Evolutionary conservation across 2,329 filamentous ascomycete species (phyloP).

Genomic region (Rachicladosporium sp.): DNA sequence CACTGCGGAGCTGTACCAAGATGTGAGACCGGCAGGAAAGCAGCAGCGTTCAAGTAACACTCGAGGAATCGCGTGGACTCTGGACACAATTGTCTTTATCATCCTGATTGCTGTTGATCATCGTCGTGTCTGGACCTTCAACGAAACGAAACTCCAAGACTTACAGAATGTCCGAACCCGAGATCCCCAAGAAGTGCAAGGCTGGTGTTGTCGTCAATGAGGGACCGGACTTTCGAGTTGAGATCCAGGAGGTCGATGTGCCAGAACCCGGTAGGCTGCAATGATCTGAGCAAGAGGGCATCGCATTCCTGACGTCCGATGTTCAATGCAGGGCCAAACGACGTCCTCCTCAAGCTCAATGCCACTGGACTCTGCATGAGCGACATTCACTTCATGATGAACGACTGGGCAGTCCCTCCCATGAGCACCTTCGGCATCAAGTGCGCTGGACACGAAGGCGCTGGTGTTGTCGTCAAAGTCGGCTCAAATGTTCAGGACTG

Average conservation of each 20-base stretch:
- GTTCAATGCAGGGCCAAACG: constrained; percentile 33
- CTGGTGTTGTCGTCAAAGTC: constrained; percentile 43
- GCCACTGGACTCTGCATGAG: constrained; percentile 46
- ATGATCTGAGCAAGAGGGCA: too few species aligned
- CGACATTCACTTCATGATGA: constrained; percentile 46
- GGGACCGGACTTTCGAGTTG: constrained; percentile 37
- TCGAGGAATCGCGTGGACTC: too few species aligned
- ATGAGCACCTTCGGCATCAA: constrained; percentile 29
- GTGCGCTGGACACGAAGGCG: constrained; percentile 37
- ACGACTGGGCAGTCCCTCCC: constrained; percentile 38
- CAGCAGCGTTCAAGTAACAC: too few species aligned
- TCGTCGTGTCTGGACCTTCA: too few species aligned
- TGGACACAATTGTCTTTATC: too few species aligned
- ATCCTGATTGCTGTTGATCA: too few species aligned
- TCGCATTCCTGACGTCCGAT: not conserved
- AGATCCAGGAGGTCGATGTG: constrained; percentile 37
- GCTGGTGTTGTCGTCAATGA: constrained; percentile 40
- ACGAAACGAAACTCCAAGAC: too few species aligned
- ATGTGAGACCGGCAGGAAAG: too few species aligned
- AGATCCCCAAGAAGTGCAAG: constrained; percentile 38
- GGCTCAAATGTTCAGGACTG: constrained; percentile 41
- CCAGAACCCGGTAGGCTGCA: constrained; percentile 32
- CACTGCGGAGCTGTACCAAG: too few species aligned
- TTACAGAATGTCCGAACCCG: constrained; percentile 15
- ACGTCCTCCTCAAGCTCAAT: constrained; percentile 46